phyloP scores from a whole-genome alignment of 169 alveolate genomes.

The Babesia bovis region DNA sequence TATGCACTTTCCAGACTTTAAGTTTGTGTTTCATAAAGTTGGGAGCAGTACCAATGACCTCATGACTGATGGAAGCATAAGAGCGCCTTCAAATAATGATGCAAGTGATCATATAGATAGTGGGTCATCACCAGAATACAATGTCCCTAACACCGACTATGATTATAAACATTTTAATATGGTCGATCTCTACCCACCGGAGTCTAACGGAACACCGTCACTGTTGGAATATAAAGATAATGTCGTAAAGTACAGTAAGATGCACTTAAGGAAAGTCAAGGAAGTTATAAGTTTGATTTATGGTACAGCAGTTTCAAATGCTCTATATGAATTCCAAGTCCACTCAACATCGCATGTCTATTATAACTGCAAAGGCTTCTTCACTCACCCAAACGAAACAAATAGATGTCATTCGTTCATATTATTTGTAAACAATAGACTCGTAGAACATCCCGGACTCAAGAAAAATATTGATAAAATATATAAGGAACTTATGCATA shows the following conservation, averaged over 20 bases:
- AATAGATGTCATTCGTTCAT: conserved; percentile 83
- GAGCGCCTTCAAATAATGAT: too few relatives aligned
- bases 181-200: conserved; percentile 22
- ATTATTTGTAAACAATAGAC: conserved; percentile 93
- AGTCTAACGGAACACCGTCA: conserved; percentile 30
- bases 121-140: not conserved
- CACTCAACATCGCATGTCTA: conserved; percentile 49
- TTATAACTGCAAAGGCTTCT: conserved; percentile 77
- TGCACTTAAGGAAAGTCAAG: conserved; percentile 39
- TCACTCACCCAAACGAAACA: conserved; percentile 79
- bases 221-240: conserved; percentile 52
- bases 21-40: conserved; percentile 79
- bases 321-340: conserved; percentile 42
- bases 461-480: conserved; percentile 61
- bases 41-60: conserved; percentile 77
- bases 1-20: conserved; percentile 87
- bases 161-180: conserved; percentile 33
- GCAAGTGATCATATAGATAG: conserved; percentile 61
- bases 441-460: conserved; percentile 87
- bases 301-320: conserved; percentile 62
- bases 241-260: conserved; percentile 49
- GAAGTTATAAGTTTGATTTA: conserved; percentile 60
- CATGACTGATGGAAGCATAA: conserved; percentile 1
- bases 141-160: conserved; percentile 48
- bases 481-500: conserved; percentile 71